Evolutionary conservation across 2,329 filamentous ascomycete genomes (phyloP), one percentile per base, ranked within the genome.

Genomic region (Reticulascus tulasneorum): DNA sequence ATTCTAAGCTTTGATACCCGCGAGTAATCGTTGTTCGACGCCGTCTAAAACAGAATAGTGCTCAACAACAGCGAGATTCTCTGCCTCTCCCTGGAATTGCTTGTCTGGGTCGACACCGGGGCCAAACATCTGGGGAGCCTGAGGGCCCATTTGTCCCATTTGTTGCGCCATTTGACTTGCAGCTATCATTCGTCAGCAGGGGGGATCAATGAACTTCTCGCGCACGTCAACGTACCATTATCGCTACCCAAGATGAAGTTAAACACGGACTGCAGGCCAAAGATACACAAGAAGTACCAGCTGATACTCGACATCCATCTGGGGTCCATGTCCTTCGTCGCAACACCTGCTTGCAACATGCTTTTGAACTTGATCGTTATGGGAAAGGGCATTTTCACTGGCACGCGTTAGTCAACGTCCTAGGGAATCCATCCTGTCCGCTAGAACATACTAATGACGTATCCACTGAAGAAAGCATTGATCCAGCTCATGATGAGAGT

Each of bases 401-500:
- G 10, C 4, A 12, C 15, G 9, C n/a, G n/a, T n/a, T 31, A 11
- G 40, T 62, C 47, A 57, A 51, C 29, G 19, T 16, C n/a, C 16
- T 20, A 15, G 2, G 10, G 23, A 9, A 3, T 1, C n/a, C 20
- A n/a, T 24, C 11, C 9, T 8, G 15, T 6, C 4, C 11, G 2
- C 22, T 6, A 20, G 7, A 17, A 58, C 56, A 29, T 71, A 94
- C 88, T 88, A 45, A 98, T 96, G 30, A 98, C 93, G 57, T 96
- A 98, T 21, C 93, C 93, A 34, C 88, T 94, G 55, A 98, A 98
- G 59, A 97, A 98, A 0, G 93, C 90, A 67, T 98, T 98, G 60
- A 98, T 97, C 93, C 93, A 98, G 48, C 91, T 93, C 93, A 98
- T 98, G 50, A 98, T 98, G 58, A 98, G 67, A 6, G 90, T 97